phyloP scores from a whole-genome alignment of 805 yeast species.

The Metschnikowia bowlesiae region DNA sequence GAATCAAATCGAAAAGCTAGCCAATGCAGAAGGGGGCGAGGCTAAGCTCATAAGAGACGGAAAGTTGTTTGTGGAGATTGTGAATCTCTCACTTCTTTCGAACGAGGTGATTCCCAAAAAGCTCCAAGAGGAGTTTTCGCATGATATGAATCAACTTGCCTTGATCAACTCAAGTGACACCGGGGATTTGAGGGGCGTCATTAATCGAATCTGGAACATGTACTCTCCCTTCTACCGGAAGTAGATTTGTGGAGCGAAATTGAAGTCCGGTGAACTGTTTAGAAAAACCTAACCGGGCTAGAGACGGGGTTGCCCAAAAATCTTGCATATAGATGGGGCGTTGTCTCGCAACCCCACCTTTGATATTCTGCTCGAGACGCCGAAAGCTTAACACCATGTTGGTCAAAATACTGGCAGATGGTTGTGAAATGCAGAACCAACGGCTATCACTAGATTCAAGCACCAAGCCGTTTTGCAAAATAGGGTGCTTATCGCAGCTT shows the following conservation, averaged over 20 bases:
- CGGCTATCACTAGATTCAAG: too few species aligned
- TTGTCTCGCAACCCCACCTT: constrained; percentile 1
- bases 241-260: not conserved
- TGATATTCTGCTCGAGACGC: not conserved
- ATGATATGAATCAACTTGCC: constrained; percentile 57
- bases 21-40: constrained; percentile 20
- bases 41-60: constrained; percentile 37
- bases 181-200: constrained; percentile 38
- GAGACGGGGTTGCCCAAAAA: not conserved
- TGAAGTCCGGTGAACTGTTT: not conserved
- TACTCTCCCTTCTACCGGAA: constrained; percentile 41
- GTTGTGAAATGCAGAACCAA: too few species aligned
- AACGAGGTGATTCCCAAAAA: constrained; percentile 45
- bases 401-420: not conserved
- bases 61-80: constrained; percentile 59
- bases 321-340: not conserved
- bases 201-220: constrained; percentile 58
- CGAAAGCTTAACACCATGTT: not conserved
- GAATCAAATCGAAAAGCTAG: constrained; percentile 56
- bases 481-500: not conserved
- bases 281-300: not conserved
- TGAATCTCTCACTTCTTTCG: constrained; percentile 51
- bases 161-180: constrained; percentile 30
- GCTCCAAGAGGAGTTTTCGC: constrained; percentile 50
- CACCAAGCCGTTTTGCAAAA: too few species aligned